These are phyloP conservation scores for Buddleja alternifolia DNA, from an alignment of 257 asterid genomes.

Conservation along the genomic window DNA sequence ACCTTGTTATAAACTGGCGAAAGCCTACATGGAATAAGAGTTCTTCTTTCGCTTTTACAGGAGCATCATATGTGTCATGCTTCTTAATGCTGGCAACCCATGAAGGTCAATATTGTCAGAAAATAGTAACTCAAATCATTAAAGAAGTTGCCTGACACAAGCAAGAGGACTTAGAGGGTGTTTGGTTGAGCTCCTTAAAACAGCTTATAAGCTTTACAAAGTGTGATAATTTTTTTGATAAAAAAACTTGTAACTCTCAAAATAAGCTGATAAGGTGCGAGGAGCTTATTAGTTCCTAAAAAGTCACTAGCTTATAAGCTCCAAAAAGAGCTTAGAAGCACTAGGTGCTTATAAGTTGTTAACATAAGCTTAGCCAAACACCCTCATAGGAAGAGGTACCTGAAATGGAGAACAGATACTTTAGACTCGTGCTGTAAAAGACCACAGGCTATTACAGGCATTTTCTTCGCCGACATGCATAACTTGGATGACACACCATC, in stretches of 20 bases:
- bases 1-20: constrained; percentile 86
- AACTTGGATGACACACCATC: constrained; percentile 62
- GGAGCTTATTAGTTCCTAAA: too few relatives aligned
- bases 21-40: constrained; percentile 91
- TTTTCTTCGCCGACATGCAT: constrained; percentile 43
- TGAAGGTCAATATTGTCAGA: constrained; percentile 17
- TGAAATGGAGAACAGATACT: constrained; percentile 92
- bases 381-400: constrained; percentile 45
- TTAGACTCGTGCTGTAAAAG: constrained; percentile 92
- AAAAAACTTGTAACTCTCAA: too few relatives aligned
- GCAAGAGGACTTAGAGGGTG: constrained; percentile 4
- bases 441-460: constrained; percentile 77
- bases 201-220: too few relatives aligned
- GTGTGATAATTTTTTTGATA: too few relatives aligned
- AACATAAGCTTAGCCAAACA: too few relatives aligned
- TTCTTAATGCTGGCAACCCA: constrained; percentile 67
- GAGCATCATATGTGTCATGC: constrained; percentile 79
- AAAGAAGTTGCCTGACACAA: constrained; percentile 2
- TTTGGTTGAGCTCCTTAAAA: too few relatives aligned
- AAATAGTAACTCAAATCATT: constrained; percentile 8
- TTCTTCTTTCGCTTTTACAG: constrained; percentile 95
- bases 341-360: too few relatives aligned
- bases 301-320: too few relatives aligned
- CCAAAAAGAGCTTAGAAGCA: too few relatives aligned
- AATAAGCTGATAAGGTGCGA: too few relatives aligned